Evolutionary conservation across 306 rosid genomes (phyloP).

Genomic region (Lathyrus sativus): DNA sequence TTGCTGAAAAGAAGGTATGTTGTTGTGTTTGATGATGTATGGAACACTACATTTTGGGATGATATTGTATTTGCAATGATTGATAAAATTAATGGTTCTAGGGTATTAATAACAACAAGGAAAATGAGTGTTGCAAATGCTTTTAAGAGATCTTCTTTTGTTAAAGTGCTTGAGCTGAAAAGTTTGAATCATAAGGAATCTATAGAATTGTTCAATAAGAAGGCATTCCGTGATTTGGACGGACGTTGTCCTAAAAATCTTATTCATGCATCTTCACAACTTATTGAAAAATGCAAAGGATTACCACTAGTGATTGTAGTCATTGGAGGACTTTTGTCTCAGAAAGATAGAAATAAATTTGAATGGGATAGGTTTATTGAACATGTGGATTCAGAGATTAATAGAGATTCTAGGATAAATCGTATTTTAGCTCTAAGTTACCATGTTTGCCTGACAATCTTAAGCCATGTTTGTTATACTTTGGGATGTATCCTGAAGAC

Average conservation of each 20-base stretch:
- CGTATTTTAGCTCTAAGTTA: neutral
- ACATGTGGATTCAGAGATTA: neutral
- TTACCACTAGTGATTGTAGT: neutral
- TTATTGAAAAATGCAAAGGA: neutral
- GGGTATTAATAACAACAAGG: slow-evolving; percentile 7
- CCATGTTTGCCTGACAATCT: neutral
- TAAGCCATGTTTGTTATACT: neutral
- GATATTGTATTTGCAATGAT: neutral
- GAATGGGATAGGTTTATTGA: neutral
- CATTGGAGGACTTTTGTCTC: neutral
- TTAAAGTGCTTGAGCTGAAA: neutral
- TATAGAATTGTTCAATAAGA: neutral
- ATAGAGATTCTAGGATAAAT: neutral
- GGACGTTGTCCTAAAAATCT: neutral
- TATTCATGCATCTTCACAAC: neutral
- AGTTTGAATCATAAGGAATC: neutral
- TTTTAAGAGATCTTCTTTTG: neutral
- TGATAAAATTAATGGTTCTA: slow-evolving; percentile 14
- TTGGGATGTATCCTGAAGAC: neutral
- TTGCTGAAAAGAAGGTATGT: neutral
- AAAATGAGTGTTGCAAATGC: neutral
- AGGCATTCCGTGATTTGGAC: neutral
- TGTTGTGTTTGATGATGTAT: slow-evolving; percentile 2
- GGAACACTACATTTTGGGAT: neutral
- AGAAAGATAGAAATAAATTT: neutral